Evolutionary conservation across 139 green algal genomes (phyloP).

Genomic region (Chlorella sorokiniana): DNA sequence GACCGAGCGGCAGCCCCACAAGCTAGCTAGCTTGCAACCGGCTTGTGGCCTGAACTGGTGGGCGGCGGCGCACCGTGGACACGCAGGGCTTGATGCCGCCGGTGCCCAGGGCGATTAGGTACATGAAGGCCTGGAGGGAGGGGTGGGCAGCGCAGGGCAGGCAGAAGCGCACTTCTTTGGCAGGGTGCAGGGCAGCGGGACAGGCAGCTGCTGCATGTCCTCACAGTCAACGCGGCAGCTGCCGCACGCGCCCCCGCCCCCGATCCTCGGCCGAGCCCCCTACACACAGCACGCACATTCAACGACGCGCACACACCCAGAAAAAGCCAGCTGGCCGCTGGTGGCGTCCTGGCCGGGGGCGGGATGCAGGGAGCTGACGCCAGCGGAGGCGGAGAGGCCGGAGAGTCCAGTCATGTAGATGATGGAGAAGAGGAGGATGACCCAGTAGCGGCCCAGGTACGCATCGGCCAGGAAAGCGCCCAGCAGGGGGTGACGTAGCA

Average conservation of each 20-base stretch:
- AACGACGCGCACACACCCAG: conserved; percentile 7
- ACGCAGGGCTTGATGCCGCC: conserved; percentile 98
- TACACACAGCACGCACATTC: not conserved
- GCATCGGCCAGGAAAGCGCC: conserved; percentile 90
- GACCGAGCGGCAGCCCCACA: too few relatives aligned
- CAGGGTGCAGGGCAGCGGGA: too few relatives aligned
- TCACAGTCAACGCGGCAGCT: too few relatives aligned
- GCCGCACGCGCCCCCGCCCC: too few relatives aligned
- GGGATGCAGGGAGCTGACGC: not conserved
- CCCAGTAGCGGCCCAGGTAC: conserved; percentile 87
- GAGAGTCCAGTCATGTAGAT: conserved; percentile 5
- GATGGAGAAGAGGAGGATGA: conserved; percentile 88
- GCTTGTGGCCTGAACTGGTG: too few relatives aligned
- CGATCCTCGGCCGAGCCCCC: too few relatives aligned
- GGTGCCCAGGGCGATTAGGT: conserved; percentile 89
- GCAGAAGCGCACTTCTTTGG: too few relatives aligned
- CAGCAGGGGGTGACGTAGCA: conserved; percentile 94
- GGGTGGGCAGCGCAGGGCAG: too few relatives aligned
- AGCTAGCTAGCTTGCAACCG: too few relatives aligned
- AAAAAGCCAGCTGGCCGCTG: conserved; percentile 28
- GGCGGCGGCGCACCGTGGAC: conserved; percentile 38
- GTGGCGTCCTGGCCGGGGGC: not conserved
- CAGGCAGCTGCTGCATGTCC: too few relatives aligned
- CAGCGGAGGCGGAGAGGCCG: conserved; percentile 14
- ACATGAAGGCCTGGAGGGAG: conserved; percentile 69